Conservation (phyloP, 2,329 filamentous ascomycete genomes). For the Thielaviopsis musarum region DNA sequence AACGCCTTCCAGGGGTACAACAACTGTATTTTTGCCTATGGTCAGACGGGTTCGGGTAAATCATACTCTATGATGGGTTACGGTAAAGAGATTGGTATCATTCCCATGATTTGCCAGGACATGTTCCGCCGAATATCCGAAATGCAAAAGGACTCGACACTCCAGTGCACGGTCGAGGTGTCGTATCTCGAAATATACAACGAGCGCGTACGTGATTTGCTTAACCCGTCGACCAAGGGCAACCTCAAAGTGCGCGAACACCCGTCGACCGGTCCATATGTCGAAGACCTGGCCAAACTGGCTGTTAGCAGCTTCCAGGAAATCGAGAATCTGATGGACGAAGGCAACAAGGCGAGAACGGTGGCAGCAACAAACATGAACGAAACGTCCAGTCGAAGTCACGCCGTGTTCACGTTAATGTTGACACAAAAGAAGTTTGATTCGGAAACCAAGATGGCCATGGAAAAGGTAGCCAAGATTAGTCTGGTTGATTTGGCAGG, state of each 20-base stretch:
- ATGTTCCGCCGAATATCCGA: slow-evolving; percentile 80
- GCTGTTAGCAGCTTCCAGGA: slow-evolving; percentile 86
- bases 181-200: slow-evolving; percentile 99
- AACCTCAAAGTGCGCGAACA: slow-evolving; percentile 96
- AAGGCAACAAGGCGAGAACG: slow-evolving; percentile 95
- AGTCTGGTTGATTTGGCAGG: slow-evolving; percentile 94
- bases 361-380: slow-evolving; percentile 99
- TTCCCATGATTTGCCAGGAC: slow-evolving; percentile 89
- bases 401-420: slow-evolving; percentile 94
- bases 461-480: slow-evolving; percentile 96
- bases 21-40: slow-evolving; percentile 99
- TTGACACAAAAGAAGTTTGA: slow-evolving; percentile 89
- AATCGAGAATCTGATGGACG: slow-evolving; percentile 96
- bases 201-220: slow-evolving; percentile 82
- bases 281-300: slow-evolving; percentile 91
- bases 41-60: slow-evolving; percentile 95
- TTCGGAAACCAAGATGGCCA: slow-evolving; percentile 84
- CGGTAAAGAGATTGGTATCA: slow-evolving; percentile 86
- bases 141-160: slow-evolving; percentile 54
- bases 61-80: slow-evolving; percentile 99
- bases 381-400: slow-evolving; percentile 94
- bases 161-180: slow-evolving; percentile 87
- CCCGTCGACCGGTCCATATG: slow-evolving; percentile 91
- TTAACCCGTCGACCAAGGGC: slow-evolving; percentile 89
- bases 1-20: slow-evolving; percentile 98